Percentiles rank a stretch among this genome's conserved stretches.
phyloP scores from a whole-genome alignment of 345 rosid genomes.

The Laguncularia racemosa region DNA sequence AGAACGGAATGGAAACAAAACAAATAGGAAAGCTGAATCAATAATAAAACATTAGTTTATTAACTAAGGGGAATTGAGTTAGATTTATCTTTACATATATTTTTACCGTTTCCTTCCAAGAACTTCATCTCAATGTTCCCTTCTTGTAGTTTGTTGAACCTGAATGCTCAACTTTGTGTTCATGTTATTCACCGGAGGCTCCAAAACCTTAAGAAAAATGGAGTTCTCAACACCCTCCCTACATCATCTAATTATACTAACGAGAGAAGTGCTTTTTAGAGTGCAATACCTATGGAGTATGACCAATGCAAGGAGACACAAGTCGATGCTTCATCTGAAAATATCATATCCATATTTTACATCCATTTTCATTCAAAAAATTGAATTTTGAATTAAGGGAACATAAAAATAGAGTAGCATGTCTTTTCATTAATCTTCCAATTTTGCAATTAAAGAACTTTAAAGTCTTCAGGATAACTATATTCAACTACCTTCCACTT shows the following conservation, averaged over 20 bases:
- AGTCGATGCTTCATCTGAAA: conserved; percentile 23
- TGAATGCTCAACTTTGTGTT: conserved; percentile 84
- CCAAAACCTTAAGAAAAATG: conserved; percentile 64
- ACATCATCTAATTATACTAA: conserved; percentile 38
- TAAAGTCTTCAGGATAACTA: too few relatives aligned
- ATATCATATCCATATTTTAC: too few relatives aligned
- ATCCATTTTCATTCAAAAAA: too few relatives aligned
- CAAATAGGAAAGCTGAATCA: conserved; percentile 11
- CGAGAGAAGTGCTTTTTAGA: conserved; percentile 14
- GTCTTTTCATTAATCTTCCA: too few relatives aligned
- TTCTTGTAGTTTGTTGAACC: conserved; percentile 64
- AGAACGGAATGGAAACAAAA: conserved; percentile 25
- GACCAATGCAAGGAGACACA: conserved; percentile 20
- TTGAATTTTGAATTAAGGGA: too few relatives aligned
- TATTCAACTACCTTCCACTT: too few relatives aligned
- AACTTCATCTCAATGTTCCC: conserved; percentile 89
- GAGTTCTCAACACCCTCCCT: conserved; percentile 26
- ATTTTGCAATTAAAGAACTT: too few relatives aligned
- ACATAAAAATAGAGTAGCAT: too few relatives aligned
- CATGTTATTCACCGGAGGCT: conserved; percentile 85
- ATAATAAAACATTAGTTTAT: too few relatives aligned
- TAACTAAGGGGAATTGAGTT: too few relatives aligned
- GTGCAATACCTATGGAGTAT: conserved; percentile 10
- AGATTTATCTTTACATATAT: too few relatives aligned
- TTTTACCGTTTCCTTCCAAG: conserved; percentile 78